phyloP scores from a whole-genome alignment of 352 stramenopile genomes.

The Phytophthora pisi region DNA sequence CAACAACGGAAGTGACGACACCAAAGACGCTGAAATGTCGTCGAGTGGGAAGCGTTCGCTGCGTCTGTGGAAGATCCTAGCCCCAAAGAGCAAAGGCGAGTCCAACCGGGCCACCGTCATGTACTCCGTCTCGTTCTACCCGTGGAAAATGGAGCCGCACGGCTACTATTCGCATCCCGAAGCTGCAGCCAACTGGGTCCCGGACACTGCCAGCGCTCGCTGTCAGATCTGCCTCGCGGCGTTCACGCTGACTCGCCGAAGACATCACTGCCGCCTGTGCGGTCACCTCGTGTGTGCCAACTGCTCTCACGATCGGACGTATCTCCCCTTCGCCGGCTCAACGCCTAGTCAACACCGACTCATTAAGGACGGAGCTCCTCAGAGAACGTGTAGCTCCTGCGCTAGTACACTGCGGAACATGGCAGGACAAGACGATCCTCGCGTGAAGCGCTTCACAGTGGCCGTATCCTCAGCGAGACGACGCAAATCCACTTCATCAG shows the following conservation, averaged over 20 bases:
- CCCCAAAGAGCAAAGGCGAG: constrained; percentile 18
- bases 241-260: constrained; percentile 67
- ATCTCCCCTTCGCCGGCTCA: constrained; percentile 60
- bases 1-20: constrained; percentile 13
- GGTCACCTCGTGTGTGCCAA: constrained; percentile 73
- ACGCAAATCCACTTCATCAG: constrained; percentile 17
- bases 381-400: constrained; percentile 76
- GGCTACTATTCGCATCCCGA: constrained; percentile 75
- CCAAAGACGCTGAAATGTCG: constrained; percentile 17
- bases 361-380: constrained; percentile 69
- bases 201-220: constrained; percentile 62
- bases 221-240: constrained; percentile 65
- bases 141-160: constrained; percentile 73
- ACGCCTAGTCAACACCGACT: constrained; percentile 63
- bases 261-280: constrained; percentile 88
- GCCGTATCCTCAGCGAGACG: constrained; percentile 23
- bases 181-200: constrained; percentile 74
- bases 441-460: constrained; percentile 60
- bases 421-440: constrained; percentile 58
- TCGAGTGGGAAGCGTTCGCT: constrained; percentile 13
- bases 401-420: constrained; percentile 67
- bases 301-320: constrained; percentile 72
- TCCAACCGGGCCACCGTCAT: constrained; percentile 41
- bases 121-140: constrained; percentile 81
- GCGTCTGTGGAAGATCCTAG: constrained; percentile 25